phyloP scores from a whole-genome alignment of 768 basidiomycete species.

The Mycena sanguinolenta region DNA sequence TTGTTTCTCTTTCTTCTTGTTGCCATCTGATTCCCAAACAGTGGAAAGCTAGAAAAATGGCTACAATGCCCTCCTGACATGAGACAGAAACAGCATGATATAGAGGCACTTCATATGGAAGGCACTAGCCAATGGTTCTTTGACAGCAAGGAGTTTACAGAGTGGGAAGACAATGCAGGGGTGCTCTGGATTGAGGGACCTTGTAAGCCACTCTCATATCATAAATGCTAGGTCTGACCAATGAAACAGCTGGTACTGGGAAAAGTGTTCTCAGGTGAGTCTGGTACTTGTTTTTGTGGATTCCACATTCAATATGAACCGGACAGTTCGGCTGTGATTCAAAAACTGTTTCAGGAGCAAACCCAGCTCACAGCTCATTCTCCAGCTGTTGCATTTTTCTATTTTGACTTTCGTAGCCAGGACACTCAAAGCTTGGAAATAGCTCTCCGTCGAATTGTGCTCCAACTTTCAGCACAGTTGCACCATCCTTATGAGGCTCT shows the following conservation, averaged over 20 bases:
- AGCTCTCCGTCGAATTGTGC: conserved; percentile 3
- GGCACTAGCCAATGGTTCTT: conserved; percentile 10
- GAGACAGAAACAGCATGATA: neutral
- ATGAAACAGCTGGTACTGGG: conserved; percentile 2
- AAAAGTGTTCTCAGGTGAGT: conserved; percentile 10
- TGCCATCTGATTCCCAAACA: too few relatives aligned
- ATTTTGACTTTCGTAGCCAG: conserved; percentile 4
- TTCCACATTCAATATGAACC: neutral
- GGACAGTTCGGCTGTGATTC: conserved; percentile 6
- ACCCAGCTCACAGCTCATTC: neutral
- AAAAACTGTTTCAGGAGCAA: neutral
- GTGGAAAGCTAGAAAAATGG: conserved; percentile 6
- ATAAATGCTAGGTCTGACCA: neutral
- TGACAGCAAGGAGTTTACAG: neutral
- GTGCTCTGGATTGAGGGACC: neutral
- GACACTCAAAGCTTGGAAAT: neutral
- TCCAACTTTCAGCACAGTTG: conserved; percentile 7
- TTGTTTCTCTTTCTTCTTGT: too few relatives aligned
- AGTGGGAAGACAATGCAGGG: conserved; percentile 16
- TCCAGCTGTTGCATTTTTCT: conserved; percentile 9
- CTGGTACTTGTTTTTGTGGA: neutral
- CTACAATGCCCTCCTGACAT: neutral
- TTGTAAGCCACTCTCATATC: neutral
- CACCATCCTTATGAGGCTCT: neutral
- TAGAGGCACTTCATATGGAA: neutral